Conservation (phyloP, 169 alveolate genomes). For the Eimeria sp. region DNA sequence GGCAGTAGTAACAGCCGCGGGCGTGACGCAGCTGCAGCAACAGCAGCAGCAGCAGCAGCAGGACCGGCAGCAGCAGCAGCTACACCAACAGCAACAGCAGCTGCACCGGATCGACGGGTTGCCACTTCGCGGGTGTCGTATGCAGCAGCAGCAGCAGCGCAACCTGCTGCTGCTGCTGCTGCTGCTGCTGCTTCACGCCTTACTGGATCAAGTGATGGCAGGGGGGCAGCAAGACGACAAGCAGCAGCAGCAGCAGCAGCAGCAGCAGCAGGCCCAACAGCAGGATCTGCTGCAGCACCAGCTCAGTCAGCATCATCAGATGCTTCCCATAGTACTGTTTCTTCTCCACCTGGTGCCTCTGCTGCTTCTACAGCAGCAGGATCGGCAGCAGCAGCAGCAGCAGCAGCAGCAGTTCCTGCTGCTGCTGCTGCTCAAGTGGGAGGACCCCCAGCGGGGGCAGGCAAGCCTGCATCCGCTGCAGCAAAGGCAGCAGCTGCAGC, state of each 20-base stretch:
- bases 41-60: slow-evolving; percentile 4
- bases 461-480: no score
- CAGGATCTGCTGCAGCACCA: no score
- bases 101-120: background rate
- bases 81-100: no score
- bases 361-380: background rate
- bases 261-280: background rate
- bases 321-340: no score
- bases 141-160: slow-evolving; percentile 25
- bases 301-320: no score
- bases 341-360: background rate
- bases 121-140: background rate
- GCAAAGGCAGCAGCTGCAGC: background rate
- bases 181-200: slow-evolving; percentile 5
- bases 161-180: slow-evolving; percentile 25
- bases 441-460: no score
- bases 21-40: background rate
- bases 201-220: background rate
- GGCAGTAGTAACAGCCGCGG: background rate
- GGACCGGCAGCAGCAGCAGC: slow-evolving; percentile 32
- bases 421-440: background rate
- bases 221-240: slow-evolving; percentile 18
- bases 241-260: slow-evolving; percentile 26
- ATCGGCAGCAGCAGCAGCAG: background rate
- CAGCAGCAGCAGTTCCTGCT: slow-evolving; percentile 1